Base-by-base conservation (phyloP, 2,329 filamentous ascomycete genomes). In the Exophiala mesophila region DNA sequence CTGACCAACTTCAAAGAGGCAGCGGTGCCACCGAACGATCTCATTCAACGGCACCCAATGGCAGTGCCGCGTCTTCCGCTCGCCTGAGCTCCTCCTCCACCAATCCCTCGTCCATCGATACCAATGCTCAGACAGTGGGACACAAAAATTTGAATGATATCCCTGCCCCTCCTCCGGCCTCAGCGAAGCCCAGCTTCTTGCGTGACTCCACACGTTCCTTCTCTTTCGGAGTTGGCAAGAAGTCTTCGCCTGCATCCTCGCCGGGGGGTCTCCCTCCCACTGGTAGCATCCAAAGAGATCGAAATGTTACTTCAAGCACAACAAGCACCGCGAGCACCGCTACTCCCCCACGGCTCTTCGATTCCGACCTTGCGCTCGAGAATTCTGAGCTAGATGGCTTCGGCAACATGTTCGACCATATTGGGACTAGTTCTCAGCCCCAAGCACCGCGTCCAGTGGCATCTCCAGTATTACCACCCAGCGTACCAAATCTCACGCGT, bases 11-110 rank as follows among this genome's bases (percentile, higher is more conserved):
- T 21, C 38, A 13, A 56, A 72, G 65, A 54, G 67, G 65, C 44
- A 75, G 71, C 57, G 70, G 68, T 51, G 68, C 66, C 38, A 73
- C 70, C 31, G 62, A 70, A 34, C 65, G 67, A 41, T 73, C 71
- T 17, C 62, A 60, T 37, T 70, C 67, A 16, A 71, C 68, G 33
- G 64, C 64, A 38, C 64, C 57, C 43, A 63, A 69, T 49, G 68
- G 70, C 47, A 67, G 64, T 50, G 67, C 66, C 30, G 65, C 68
- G 21, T 62, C 58, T 9, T 76, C 73, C 29, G 69, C 69, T 31
- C 71, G 72, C 33, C 67, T 71, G 49, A 77, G 72, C 58, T 76
- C 71, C 20, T 72, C 74, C 5, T 76, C 74, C 5, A 76, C 73
- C 5, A 62, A 74, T 28, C 74, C 74, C 26, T 76, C 72, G 15